phyloP scores from a whole-genome alignment of 805 yeast species.

The Pichia gijzeniarum region DNA sequence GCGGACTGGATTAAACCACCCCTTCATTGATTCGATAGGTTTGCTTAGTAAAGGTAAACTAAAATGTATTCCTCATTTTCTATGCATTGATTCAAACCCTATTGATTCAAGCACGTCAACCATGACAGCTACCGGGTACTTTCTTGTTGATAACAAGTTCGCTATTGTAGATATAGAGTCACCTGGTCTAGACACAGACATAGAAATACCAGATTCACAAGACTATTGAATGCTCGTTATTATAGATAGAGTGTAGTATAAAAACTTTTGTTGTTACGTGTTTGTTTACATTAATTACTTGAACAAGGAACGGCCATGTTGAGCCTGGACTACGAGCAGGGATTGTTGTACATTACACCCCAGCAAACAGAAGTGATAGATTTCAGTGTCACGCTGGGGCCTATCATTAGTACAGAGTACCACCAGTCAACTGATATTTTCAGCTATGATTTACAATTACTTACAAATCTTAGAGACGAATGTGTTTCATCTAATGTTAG shows the following conservation, averaged over 20 bases:
- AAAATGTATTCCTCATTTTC: constrained; percentile 23
- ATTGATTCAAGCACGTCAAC: constrained; percentile 8
- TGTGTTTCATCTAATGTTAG: neutral
- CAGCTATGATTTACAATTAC: constrained; percentile 29
- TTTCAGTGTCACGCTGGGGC: constrained; percentile 28
- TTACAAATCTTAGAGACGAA: constrained; percentile 38
- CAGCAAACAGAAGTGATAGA: constrained; percentile 32
- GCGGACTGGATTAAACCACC: constrained; percentile 25
- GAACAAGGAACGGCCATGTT: neutral
- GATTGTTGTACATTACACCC: constrained; percentile 34
- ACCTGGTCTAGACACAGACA: neutral
- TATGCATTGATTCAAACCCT: constrained; percentile 15
- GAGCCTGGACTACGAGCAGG: neutral
- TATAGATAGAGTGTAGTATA: too few relatives aligned
- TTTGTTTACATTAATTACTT: too few relatives aligned
- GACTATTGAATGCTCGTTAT: neutral
- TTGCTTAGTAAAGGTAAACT: constrained; percentile 16
- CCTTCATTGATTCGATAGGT: constrained; percentile 20
- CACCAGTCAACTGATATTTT: constrained; percentile 31
- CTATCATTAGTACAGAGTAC: constrained; percentile 36
- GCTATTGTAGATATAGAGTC: constrained; percentile 13
- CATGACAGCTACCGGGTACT: constrained; percentile 6
- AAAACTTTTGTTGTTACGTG: too few relatives aligned
- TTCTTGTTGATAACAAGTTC: constrained; percentile 11
- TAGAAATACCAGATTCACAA: constrained; percentile 15